Base-by-base conservation (phyloP, 345 rosid species). In the Murraya koenigii region DNA sequence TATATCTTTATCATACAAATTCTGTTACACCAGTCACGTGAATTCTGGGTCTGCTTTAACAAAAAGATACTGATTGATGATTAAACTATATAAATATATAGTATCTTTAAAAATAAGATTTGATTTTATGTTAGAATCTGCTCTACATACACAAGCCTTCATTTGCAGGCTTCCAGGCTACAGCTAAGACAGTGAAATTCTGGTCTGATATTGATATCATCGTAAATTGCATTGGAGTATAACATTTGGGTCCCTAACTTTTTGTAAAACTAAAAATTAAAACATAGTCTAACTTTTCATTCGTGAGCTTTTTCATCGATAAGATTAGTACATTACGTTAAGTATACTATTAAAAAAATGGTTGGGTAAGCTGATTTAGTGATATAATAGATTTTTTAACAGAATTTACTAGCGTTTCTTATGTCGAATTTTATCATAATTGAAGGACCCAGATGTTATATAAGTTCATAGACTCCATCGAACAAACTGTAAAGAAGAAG, bases 21-120 rank as follows among this genome's bases (percentile, higher is more conserved):
- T 87, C 81, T 56, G 83, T 79, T 87, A 66, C 70, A 75, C 38
- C 60, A 47, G 78, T 75, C 91, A 84, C 84, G 89, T 88, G 91
- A 84, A 76, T 81, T 68, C 84, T 79, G 74, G 75, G 78, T 32
- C 72, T 77, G 32, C 84, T 85, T 81, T 79, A 72, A 36, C 79
- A 60, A 64, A 82, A 82, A 78, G 69, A 33, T 75, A 41, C 26
- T 7, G 22, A 14, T 22, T 1, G 54, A 19, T 30, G 52, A 68
- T 33, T 23, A 41, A 30, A n/a, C 33, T 56, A 35, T 70, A n/a
- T 38, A 68, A 63, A 56, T 5, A n/a, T 22, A 72, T 23, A 56
- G 4, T 14, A 73, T 74, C 47, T 75, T 66, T 33, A 17, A 49
- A 41, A 2, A 14, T 11, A 44, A 62, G 60, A 62, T 62, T 47